Conservation (phyloP, 179 eudicot species). For the Pouteria campechiana region DNA sequence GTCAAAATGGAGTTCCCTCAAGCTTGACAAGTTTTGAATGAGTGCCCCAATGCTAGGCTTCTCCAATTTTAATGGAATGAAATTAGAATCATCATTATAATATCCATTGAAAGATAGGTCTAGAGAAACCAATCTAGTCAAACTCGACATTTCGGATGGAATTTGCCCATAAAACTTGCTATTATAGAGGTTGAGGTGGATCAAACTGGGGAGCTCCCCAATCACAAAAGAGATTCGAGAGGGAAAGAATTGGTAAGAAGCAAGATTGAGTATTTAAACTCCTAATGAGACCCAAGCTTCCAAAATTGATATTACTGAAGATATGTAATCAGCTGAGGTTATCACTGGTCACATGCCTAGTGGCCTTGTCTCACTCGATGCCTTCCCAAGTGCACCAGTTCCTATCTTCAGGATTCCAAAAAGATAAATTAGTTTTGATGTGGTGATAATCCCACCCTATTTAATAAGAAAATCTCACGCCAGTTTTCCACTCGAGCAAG, state of each 20-base stretch:
- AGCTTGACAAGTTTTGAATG: conserved; percentile 2
- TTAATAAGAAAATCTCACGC: too few species aligned
- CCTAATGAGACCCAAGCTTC: too few species aligned
- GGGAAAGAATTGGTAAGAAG: conserved; percentile 4
- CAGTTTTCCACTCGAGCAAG: too few species aligned
- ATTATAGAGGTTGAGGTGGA: conserved; percentile 6
- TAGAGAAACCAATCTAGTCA: conserved; percentile 8
- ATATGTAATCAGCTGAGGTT: too few species aligned
- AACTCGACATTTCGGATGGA: conserved; percentile 4
- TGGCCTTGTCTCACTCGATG: too few species aligned
- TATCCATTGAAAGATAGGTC: conserved; percentile 4
- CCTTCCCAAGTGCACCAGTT: too few species aligned
- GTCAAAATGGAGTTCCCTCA: not conserved
- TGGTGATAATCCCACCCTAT: too few species aligned
- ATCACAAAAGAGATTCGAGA: conserved; percentile 2
- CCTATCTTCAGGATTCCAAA: too few species aligned
- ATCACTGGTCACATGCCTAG: too few species aligned
- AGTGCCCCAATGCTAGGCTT: not conserved
- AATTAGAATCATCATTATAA: too few species aligned
- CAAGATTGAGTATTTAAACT: conserved; percentile 15
- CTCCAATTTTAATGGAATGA: conserved; percentile 3
- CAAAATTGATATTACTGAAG: too few species aligned
- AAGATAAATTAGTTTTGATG: too few species aligned
- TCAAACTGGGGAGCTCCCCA: not conserved
- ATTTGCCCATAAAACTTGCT: conserved; percentile 2